Evolutionary conservation across 441 rosid species (phyloP).

Genomic region (Viola pubescens): DNA sequence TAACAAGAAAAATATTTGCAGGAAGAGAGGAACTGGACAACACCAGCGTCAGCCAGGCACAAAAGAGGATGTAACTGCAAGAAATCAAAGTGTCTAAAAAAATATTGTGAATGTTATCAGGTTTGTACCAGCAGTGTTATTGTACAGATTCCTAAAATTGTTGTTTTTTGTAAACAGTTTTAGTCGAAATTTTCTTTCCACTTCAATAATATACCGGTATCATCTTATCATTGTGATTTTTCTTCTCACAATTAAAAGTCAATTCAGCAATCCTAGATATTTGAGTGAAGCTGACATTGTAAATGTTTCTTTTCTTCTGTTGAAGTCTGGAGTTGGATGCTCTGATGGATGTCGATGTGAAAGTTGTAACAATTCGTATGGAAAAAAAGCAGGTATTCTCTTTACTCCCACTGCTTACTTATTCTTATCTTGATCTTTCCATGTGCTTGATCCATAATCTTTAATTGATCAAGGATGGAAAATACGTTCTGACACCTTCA

Average conservation of each 20-base stretch:
- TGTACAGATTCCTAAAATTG: too few relatives aligned
- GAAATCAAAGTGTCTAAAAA: slow-evolving; percentile 49
- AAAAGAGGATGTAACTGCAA: slow-evolving; percentile 62
- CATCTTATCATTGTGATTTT: not conserved
- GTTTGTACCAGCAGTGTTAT: slow-evolving; percentile 19
- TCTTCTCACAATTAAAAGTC: too few relatives aligned
- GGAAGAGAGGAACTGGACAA: slow-evolving; percentile 26
- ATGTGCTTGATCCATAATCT: not conserved
- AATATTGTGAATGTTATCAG: slow-evolving; percentile 66
- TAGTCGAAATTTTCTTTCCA: too few relatives aligned
- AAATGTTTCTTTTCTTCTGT: slow-evolving; percentile 4
- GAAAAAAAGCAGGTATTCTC: slow-evolving; percentile 35
- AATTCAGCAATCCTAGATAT: not conserved
- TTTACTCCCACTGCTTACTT: not conserved
- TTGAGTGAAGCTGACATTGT: slow-evolving; percentile 5
- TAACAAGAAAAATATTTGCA: slow-evolving; percentile 15
- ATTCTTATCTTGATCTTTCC: not conserved
- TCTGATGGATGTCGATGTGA: slow-evolving; percentile 41
- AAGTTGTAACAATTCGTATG: slow-evolving; percentile 35
- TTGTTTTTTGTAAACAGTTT: too few relatives aligned
- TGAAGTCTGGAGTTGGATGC: slow-evolving; percentile 50
- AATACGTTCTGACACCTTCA: not conserved
- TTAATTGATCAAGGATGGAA: not conserved
- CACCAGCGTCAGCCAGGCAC: slow-evolving; percentile 41
- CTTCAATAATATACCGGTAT: too few relatives aligned